These are phyloP conservation scores for Fusarium sp. DNA, from an alignment of 2,329 filamentous ascomycete species.

Conservation along the genomic window DNA sequence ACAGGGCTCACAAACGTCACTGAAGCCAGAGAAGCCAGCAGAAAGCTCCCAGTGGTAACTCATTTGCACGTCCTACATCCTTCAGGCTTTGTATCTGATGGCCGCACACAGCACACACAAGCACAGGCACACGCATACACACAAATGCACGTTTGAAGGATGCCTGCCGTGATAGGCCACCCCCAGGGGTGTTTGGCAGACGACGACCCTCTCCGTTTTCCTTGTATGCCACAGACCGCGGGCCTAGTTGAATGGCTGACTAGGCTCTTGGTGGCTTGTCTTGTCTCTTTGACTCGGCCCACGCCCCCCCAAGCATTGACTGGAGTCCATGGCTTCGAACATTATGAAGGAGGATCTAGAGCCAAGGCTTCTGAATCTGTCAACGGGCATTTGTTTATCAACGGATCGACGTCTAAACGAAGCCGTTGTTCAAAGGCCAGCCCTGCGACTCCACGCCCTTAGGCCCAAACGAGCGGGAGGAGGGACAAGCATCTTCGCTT, in stretches of 20 bases:
- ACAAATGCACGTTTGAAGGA: constrained; percentile 34
- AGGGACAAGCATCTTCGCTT: constrained; percentile 40
- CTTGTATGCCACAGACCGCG: constrained; percentile 32
- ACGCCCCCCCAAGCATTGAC: constrained; percentile 30
- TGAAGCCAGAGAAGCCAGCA: constrained; percentile 24
- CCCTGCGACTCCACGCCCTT: constrained; percentile 32
- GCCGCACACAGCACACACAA: constrained; percentile 34
- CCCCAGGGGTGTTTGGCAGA: constrained; percentile 31
- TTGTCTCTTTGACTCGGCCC: constrained; percentile 22
- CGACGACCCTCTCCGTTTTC: constrained; percentile 28
- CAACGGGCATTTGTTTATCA: constrained; percentile 37
- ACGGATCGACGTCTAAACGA: constrained; percentile 36
- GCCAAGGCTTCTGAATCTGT: constrained; percentile 32
- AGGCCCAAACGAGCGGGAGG: constrained; percentile 36
- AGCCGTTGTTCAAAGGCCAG: constrained; percentile 33
- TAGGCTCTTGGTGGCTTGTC: constrained; percentile 20
- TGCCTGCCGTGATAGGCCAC: constrained; percentile 32
- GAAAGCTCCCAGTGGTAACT: constrained; percentile 6
- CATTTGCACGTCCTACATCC: constrained; percentile 32
- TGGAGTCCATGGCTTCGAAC: constrained; percentile 31
- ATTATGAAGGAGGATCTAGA: constrained; percentile 34
- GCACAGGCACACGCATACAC: constrained; percentile 40
- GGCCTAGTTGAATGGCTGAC: constrained; percentile 29
- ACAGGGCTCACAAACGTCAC: constrained; percentile 19
- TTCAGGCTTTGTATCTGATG: constrained; percentile 32